Percentiles rank a stretch among this genome's conserved stretches.
These are phyloP conservation scores for Pleurotus pulmonarius DNA, from an alignment of 768 basidiomycete species.

Conservation along the genomic window DNA sequence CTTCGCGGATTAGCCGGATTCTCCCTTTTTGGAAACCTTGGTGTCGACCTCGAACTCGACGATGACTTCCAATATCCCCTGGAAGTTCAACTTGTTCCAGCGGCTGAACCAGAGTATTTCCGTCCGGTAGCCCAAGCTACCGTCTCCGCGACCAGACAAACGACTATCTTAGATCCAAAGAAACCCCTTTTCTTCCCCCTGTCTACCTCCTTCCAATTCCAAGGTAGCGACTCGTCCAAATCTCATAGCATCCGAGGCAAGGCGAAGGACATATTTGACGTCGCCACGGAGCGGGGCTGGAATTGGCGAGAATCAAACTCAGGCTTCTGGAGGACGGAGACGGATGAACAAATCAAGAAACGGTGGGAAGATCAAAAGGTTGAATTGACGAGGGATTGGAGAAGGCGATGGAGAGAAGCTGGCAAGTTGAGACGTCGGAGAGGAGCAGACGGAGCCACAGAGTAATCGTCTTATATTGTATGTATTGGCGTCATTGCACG, in stretches of 20 bases:
- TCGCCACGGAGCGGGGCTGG: conserved; percentile 46
- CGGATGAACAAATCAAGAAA: conserved; percentile 57
- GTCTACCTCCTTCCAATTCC: conserved; percentile 15
- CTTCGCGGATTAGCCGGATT: conserved; percentile 49
- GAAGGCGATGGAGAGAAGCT: conserved; percentile 72
- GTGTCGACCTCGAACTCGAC: conserved; percentile 70
- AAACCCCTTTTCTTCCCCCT: conserved; percentile 65
- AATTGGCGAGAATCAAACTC: conserved; percentile 38
- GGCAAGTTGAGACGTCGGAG: conserved; percentile 57
- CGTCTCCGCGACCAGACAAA: conserved; percentile 11
- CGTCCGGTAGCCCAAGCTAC: conserved; percentile 18
- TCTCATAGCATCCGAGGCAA: conserved; percentile 25
- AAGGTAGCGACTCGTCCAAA: neutral
- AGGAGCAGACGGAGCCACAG: conserved; percentile 28
- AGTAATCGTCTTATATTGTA: neutral
- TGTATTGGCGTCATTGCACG: too few relatives aligned
- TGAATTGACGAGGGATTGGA: conserved; percentile 74
- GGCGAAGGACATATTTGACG: conserved; percentile 44
- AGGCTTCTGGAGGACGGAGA: conserved; percentile 47
- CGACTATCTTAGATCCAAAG: conserved; percentile 45
- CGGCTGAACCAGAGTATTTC: conserved; percentile 15
- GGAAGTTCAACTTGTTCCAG: conserved; percentile 7
- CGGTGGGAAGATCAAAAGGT: conserved; percentile 70
- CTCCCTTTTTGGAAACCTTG: conserved; percentile 72
- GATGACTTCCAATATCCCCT: conserved; percentile 37